Evolutionary conservation across 495 filamentous ascomycete genomes (phyloP), one percentile per base, ranked within the genome.

Genomic region (Pseudomonodictys pantanalensis): DNA sequence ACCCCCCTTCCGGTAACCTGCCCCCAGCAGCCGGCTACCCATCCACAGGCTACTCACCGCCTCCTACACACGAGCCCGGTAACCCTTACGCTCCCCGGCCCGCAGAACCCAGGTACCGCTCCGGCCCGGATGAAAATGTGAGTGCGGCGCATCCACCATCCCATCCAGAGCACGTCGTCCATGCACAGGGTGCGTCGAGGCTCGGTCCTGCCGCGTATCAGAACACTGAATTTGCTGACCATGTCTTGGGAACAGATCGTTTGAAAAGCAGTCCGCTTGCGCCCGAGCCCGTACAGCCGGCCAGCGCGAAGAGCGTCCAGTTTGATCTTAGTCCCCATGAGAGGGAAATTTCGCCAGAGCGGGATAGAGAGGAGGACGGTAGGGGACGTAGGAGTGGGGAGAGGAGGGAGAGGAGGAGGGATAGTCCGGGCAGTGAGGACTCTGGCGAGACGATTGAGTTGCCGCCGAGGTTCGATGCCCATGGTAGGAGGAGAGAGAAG

Each of bases 71-170:
- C n/a, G 60, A 58, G 18, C 54, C 53, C 3, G 60, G 60, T 1
- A 64, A 64, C 30, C 60, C 60, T 8, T 64, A 64, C 33, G 54
- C 54, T n/a, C 46, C 38, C 9, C 32, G 15, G n/a, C n/a, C n/a
- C 38, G 24, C 8, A 9, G 69, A 68, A 23, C 54, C 64, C 12
- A 51, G 63, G 29, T 54, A 61, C 29, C 65, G 68, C n/a, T n/a
- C n/a, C 30, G 52, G 55, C 24, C 57, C 62, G 24, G 62, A 67
- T 64, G 68, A 72, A 23, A 69, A 72, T 72, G 72, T 74, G 72
- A 74, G 72, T 73, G 71, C 68, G n/a, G n/a, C n/a, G 60, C 50
- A 41, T n/a, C 38, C 15, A 41, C 5, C 58, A 52, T 52, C 28
- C 25, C 23, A 38, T 43, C 53, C 59, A 30, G 59, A 62, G 59